A percentile compares a stretch with the other conserved stretches of the same genome.
Conservation (phyloP, 768 basidiomycete genomes). For the Pholiota conissans region DNA sequence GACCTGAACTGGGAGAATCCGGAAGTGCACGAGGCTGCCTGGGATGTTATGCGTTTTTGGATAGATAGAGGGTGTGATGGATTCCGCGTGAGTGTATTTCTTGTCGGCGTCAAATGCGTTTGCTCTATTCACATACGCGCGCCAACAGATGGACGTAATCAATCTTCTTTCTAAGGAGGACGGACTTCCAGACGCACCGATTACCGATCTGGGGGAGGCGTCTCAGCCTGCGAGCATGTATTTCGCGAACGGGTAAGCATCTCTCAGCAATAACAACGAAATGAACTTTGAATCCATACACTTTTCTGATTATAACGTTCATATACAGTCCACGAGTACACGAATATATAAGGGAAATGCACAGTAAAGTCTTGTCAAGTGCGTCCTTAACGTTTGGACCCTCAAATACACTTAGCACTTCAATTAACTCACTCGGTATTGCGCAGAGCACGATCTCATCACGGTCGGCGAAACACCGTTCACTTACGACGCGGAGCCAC, state of each 20-base stretch:
- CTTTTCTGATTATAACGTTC: background rate
- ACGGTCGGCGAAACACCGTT: slow-evolving; percentile 68
- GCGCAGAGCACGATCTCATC: slow-evolving; percentile 55
- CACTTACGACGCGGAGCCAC: slow-evolving; percentile 48
- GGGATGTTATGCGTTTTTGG: slow-evolving; percentile 72
- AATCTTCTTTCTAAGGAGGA: slow-evolving; percentile 64
- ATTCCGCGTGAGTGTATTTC: slow-evolving; percentile 52
- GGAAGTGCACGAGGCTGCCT: slow-evolving; percentile 56
- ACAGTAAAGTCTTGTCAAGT: slow-evolving; percentile 59
- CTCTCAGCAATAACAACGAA: too few relatives aligned
- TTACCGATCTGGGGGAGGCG: slow-evolving; percentile 47
- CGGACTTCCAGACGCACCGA: slow-evolving; percentile 66
- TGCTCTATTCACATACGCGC: background rate
- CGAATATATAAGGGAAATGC: slow-evolving; percentile 69
- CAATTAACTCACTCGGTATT: too few relatives aligned
- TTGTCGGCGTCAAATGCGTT: background rate
- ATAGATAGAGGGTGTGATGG: slow-evolving; percentile 74
- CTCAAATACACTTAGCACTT: background rate
- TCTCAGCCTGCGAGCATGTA: slow-evolving; percentile 55
- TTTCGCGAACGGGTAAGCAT: slow-evolving; percentile 62
- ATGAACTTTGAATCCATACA: too few relatives aligned
- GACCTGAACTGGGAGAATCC: slow-evolving; percentile 80
- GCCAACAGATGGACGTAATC: slow-evolving; percentile 64
- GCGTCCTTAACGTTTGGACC: slow-evolving; percentile 21
- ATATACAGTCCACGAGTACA: slow-evolving; percentile 62